A percentile compares a stretch with the other conserved stretches of the same genome.
Evolutionary conservation across 176 grass and related monocot species (phyloP).

Genomic region (Neostapfia colusana): DNA sequence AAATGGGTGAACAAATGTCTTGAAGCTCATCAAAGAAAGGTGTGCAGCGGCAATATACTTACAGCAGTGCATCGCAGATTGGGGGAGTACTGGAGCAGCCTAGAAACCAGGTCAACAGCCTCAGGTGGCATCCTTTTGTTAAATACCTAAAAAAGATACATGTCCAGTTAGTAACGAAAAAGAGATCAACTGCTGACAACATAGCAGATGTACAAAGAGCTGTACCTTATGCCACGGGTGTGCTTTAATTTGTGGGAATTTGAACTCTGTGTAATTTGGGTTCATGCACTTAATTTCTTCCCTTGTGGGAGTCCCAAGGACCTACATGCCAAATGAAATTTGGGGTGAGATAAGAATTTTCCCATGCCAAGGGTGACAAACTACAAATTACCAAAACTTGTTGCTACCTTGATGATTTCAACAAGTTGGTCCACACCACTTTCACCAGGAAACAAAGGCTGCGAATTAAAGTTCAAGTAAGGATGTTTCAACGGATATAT

Average conservation of each 20-base stretch:
- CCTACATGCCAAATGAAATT: conserved; percentile 42
- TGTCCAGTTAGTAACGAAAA: not conserved
- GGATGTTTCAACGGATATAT: not conserved
- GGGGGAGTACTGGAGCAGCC: conserved; percentile 76
- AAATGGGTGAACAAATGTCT: not conserved
- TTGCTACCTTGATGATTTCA: conserved; percentile 73
- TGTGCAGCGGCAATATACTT: conserved; percentile 33
- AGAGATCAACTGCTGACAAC: not conserved
- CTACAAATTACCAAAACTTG: not conserved
- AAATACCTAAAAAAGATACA: conserved; percentile 53
- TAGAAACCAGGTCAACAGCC: conserved; percentile 79
- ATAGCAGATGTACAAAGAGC: not conserved
- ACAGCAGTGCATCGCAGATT: conserved; percentile 74
- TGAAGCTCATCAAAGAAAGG: too few relatives aligned
- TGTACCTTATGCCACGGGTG: conserved; percentile 88
- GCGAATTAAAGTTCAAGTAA: conserved; percentile 35
- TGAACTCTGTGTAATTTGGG: conserved; percentile 77
- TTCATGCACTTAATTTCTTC: conserved; percentile 96
- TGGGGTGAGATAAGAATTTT: not conserved
- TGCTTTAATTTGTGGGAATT: conserved; percentile 80
- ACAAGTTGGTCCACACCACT: conserved; percentile 88
- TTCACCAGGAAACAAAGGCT: conserved; percentile 84
- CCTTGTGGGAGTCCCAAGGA: conserved; percentile 74
- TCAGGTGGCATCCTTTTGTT: conserved; percentile 73
- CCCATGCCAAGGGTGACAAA: not conserved